Evolutionary conservation across 495 filamentous ascomycete genomes (phyloP), one percentile per base, ranked within the genome.

Genomic region (Sporormia fimetaria): DNA sequence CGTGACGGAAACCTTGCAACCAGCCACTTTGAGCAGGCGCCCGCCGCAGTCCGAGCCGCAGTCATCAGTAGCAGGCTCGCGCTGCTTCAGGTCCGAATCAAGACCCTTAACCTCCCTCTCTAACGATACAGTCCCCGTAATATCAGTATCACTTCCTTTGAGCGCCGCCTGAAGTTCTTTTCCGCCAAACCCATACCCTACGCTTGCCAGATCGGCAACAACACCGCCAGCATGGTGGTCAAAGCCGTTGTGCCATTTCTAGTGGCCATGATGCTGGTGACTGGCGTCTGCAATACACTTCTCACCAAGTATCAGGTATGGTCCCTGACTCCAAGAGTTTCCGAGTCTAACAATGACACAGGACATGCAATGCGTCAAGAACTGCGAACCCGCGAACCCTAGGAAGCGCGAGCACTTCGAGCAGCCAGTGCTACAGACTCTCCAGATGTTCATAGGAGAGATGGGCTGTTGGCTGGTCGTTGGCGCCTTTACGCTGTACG

Each of bases 251-350:
- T 94, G 49, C 85, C 84, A 4, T 72, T 93, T 51, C 69, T 93
- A 47, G 82, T 95, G 55, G 78, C 70, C 44, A 90, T 94, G 83
- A 94, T 95, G 87, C 69, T 95, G 55, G 55, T 78, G 55, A 83
- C 80, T 21, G 90, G 90, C 27, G 87, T 95, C 33, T 94, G 86
- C 70, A 98, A 98, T 57, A 98, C 90, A 2, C 76, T 98, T 40
- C 68, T 98, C 53, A 94, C 90, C 50, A 98, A 98, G 51, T 94
- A 87, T 51, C 90, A 98, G 64, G 86, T 86, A 57, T 24, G 62
- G 24, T 26, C 20, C 16, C 11, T 6, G 8, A 10, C 27, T 28
- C 27, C 27, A 5, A 21, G 20, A 6, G 18, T 35, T 38, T 38
- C 21, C 7, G 9, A 18, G 18, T 10, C 22, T 10, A 14, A 30